Conservation (phyloP, 257 asterid genomes). For the Petunia secreta region DNA sequence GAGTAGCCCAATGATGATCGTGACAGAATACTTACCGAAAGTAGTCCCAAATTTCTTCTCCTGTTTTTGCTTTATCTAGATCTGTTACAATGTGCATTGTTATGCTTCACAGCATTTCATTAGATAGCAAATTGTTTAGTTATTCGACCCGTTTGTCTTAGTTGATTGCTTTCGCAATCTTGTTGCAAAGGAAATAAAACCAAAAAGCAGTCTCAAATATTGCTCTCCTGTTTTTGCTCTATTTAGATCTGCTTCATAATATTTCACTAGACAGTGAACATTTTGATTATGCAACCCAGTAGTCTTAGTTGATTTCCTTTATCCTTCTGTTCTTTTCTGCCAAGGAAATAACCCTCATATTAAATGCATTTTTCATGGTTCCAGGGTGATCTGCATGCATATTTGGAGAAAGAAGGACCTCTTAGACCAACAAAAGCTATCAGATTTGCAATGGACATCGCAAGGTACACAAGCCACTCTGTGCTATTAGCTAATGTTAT, state of each 20-base stretch:
- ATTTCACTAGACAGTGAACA: background rate
- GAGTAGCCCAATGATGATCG: conserved; percentile 98
- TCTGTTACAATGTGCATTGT: background rate
- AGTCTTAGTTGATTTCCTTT: conserved; percentile 1
- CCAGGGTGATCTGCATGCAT: conserved; percentile 88
- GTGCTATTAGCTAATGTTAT: conserved; percentile 3
- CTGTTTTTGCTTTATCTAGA: background rate
- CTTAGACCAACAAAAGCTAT: conserved; percentile 87
- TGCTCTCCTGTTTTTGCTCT: conserved; percentile 16
- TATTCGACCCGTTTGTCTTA: background rate
- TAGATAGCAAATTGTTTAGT: background rate
- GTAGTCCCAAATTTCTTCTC: conserved; percentile 41
- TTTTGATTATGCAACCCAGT: background rate
- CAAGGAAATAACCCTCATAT: background rate
- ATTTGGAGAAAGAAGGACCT: conserved; percentile 65
- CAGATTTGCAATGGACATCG: conserved; percentile 93
- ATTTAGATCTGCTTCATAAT: background rate
- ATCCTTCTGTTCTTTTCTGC: background rate
- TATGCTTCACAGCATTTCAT: background rate
- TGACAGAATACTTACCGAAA: conserved; percentile 93
- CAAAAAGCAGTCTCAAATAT: conserved; percentile 51
- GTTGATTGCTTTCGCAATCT: conserved; percentile 19
- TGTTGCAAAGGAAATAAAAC: background rate
- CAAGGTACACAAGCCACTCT: conserved; percentile 57
- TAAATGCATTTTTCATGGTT: background rate